Evolutionary conservation across 2,329 filamentous ascomycete species (phyloP).

Genomic region (Pseudocercospora vitis): DNA sequence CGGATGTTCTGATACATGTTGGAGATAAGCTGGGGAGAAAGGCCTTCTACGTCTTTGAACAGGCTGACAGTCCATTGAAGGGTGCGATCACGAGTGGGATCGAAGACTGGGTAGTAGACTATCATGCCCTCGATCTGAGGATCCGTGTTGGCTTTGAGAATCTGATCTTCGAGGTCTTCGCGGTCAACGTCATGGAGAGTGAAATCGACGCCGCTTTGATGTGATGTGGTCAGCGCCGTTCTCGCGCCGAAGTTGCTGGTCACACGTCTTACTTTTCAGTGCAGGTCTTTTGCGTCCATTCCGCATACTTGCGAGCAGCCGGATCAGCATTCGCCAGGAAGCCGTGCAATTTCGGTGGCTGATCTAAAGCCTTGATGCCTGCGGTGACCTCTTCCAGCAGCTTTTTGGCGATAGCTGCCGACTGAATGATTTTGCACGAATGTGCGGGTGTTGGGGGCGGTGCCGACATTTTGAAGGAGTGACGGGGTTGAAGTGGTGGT

Average conservation of each 20-base stretch:
- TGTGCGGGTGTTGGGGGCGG: conserved; percentile 1
- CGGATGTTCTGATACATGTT: conserved; percentile 99
- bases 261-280: conserved; percentile 75
- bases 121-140: conserved; percentile 80
- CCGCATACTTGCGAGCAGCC: conserved; percentile 87
- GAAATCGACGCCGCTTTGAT: conserved; percentile 74
- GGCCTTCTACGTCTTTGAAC: conserved; percentile 90
- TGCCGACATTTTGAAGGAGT: conserved; percentile 4
- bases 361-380: conserved; percentile 69
- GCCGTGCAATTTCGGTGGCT: conserved; percentile 77
- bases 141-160: conserved; percentile 82
- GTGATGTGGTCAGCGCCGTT: conserved; percentile 40
- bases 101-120: conserved; percentile 98
- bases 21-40: conserved; percentile 90
- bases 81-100: conserved; percentile 86
- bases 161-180: conserved; percentile 84
- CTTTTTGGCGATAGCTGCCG: conserved; percentile 80
- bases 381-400: conserved; percentile 76
- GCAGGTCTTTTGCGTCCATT: conserved; percentile 96
- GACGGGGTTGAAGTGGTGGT: not conserved
- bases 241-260: conserved; percentile 9
- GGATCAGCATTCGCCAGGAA: conserved; percentile 92
- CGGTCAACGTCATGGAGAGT: conserved; percentile 80
- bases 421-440: conserved; percentile 88
- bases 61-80: conserved; percentile 91